These are phyloP conservation scores for Klebsormidium nitens DNA, from an alignment of 139 green algal species.

Conservation along the genomic window DNA sequence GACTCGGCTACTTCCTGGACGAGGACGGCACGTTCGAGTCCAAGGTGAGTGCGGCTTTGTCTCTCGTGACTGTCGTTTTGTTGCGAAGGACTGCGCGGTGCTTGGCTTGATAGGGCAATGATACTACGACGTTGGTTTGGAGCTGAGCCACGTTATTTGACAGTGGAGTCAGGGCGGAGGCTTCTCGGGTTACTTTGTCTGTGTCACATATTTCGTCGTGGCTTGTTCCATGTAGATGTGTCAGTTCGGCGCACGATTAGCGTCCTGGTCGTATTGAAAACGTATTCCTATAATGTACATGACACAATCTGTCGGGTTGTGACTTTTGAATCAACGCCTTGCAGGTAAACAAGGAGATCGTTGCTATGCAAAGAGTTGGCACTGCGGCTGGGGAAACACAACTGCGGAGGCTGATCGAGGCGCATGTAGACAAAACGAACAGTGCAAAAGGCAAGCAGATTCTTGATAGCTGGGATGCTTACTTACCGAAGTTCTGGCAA, in stretches of 20 bases:
- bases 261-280: background rate
- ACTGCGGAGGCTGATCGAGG: constrained; percentile 71
- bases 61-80: constrained; percentile 4
- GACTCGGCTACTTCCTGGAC: constrained; percentile 96
- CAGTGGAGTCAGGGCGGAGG: no score
- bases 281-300: background rate
- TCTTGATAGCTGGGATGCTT: constrained; percentile 71
- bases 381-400: constrained; percentile 79
- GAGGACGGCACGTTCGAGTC: constrained; percentile 80
- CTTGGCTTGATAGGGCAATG: background rate
- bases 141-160: no score
- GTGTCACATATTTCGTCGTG: background rate
- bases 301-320: background rate
- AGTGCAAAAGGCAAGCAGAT: constrained; percentile 63
- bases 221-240: background rate
- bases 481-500: constrained; percentile 89
- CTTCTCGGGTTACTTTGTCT: background rate
- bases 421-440: constrained; percentile 71
- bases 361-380: constrained; percentile 81
- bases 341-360: constrained; percentile 95
- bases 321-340: background rate
- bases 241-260: no score
- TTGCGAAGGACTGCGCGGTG: background rate
- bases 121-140: no score
- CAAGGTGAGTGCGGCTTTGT: constrained; percentile 47